phyloP scores from a whole-genome alignment of 305 asterid species.

The Caryopteris hybrid region DNA sequence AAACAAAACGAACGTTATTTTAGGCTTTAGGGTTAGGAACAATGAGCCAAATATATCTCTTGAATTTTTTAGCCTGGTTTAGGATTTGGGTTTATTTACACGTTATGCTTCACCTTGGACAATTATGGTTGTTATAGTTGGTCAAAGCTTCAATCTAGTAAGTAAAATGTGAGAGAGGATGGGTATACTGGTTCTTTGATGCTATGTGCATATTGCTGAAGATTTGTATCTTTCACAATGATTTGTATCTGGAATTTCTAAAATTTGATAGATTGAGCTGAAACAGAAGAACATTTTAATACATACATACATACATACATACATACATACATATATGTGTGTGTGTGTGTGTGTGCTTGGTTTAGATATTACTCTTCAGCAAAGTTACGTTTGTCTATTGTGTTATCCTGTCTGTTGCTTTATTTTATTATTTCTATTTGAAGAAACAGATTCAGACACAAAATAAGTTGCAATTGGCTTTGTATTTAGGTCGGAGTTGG shows the following conservation, averaged over 20 bases:
- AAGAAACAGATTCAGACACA: neutral
- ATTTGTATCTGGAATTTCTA: neutral
- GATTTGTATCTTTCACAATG: neutral
- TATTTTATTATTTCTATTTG: neutral
- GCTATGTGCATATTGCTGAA: neutral
- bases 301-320: too few species aligned
- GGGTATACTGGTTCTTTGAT: too few species aligned
- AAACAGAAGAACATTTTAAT: too few species aligned
- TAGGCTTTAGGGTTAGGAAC: neutral
- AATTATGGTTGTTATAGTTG: too few species aligned
- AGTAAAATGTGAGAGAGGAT: too few species aligned
- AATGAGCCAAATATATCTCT: neutral
- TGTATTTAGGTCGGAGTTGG: conserved; percentile 75
- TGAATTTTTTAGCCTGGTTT: neutral
- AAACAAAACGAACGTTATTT: neutral
- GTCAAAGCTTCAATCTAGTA: too few species aligned
- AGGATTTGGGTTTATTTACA: neutral
- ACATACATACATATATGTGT: too few species aligned
- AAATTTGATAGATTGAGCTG: neutral
- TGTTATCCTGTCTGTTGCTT: too few species aligned
- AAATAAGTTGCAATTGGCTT: neutral
- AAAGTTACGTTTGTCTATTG: too few species aligned
- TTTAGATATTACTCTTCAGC: too few species aligned
- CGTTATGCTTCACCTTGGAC: too few species aligned
- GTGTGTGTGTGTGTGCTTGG: too few species aligned